Base-by-base conservation (phyloP, 495 filamentous ascomycete species). In the Pseudevernia furfuracea region DNA sequence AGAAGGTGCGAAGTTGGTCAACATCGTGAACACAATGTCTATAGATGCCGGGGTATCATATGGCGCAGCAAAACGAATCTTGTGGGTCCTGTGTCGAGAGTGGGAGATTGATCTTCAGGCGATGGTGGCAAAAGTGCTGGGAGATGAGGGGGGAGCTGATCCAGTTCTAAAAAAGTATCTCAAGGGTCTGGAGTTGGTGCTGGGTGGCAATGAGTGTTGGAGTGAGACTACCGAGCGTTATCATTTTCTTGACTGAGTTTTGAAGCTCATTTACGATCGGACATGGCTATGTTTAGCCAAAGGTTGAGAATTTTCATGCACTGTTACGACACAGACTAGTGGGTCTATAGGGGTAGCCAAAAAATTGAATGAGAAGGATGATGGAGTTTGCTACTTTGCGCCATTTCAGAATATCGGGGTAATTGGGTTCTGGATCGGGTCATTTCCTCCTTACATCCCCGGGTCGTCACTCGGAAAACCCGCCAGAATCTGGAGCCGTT, bases 161-260 rank as follows among this genome's bases (percentile, higher is more conserved):
- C 52, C 28, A 7, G 17, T 49, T 1, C 25, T 71, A 28, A 61
- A 59, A 9, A 58, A 41, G 0, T 80, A 77, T 61, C 23, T 75
- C 6, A 62, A 74, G 14, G 78, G 77, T 0, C 53, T 80, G 12
- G 71, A 76, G 63, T 72, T 69, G 44, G 73, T 75, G 65, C 72
- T 78, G 72, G 70, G 70, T 37, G 77, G 77, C 0, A 79, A 79
- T 61, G 77, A 79, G 68, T 48, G 67, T 19, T 80, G 78, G 78
- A 79, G 78, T 62, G 28, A 61, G 49, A 74, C 70, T 1, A 79
- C 64, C 1, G 37, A 62, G 59, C 59, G 64, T n/a, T 66, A 66
- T 30, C 64, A 66, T 36, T 23, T 37, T 19, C 58, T 23, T 55
- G 44, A 62, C 38, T 44, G 23, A 41, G 21, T 41, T 36, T 8